Evolutionary conservation across 495 filamentous ascomycete species (phyloP), one percentile per base, ranked within the genome.

Genomic region (Penicillium canariense): DNA sequence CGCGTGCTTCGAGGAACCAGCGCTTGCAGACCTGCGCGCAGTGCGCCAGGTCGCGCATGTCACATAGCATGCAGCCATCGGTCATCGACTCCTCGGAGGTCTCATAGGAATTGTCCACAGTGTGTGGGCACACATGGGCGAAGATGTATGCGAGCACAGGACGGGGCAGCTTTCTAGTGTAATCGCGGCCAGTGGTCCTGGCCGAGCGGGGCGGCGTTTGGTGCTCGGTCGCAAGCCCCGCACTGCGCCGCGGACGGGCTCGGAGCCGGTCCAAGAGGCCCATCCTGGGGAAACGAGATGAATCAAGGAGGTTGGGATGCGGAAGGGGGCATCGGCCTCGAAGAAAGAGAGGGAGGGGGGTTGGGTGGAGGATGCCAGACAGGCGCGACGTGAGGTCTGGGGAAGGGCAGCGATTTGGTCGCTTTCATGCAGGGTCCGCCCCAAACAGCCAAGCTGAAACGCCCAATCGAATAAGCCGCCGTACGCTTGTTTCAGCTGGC

Each of bases 31-130:
- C 89, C 55, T 80, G 73, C 18, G 84, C 81, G 69, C 88, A 91
- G 62, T 87, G 84, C 36, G 90, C 86, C 51, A 98, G 81, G 67
- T 97, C 92, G 56, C 92, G 87, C 76, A 95, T 81, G 74, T 96
- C 91, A 76, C 94, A 98, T 25, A 96, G 84, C 89, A 93, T 92
- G 71, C 94, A 98, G 56, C 85, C 87, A 81, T 91, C 89, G 38
- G 86, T 79, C 57, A 86, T 82, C 38, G 88, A 91, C 64, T 89
- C 81, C 73, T 97, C 94, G 50, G 88, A 91, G 20, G 84, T 84
- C 44, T 85, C 82, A 69, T 93, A 96, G 50, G 77, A 86, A 54
- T 87, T 75, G 66, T 98, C 91, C 18, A 71, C 66, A 17, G 83
- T 72, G 70, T 97, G 94, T 14, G 94, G 93, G 56, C 94, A 97